Evolutionary conservation across 345 rosid species (phyloP).

Genomic region (Hibiscus mutabilis): DNA sequence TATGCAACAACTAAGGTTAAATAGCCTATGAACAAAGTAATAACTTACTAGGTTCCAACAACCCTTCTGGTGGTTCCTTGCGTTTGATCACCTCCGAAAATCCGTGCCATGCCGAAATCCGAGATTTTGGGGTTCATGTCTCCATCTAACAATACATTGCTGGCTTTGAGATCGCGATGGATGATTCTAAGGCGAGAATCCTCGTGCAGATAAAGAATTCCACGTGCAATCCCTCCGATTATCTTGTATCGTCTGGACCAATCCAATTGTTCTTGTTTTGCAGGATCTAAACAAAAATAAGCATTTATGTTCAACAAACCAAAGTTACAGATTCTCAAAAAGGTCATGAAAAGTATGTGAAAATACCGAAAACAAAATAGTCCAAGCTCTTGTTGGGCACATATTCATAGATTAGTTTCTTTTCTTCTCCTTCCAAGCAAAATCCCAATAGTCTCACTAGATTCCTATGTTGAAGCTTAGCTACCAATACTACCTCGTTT

Average conservation of each 20-base stretch:
- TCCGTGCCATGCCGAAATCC: neutral
- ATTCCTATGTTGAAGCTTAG: slow-evolving; percentile 26
- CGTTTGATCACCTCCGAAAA: neutral
- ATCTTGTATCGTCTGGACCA: neutral
- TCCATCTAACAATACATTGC: neutral
- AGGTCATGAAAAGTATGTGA: neutral
- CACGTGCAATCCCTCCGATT: neutral
- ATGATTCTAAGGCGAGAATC: neutral
- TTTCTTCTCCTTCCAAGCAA: slow-evolving; percentile 21
- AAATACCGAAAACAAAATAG: neutral
- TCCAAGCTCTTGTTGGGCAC: slow-evolving; percentile 2
- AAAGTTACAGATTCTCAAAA: neutral
- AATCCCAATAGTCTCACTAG: slow-evolving; percentile 34
- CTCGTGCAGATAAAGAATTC: neutral
- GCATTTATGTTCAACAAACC: neutral
- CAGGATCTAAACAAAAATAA: slow-evolving; percentile 22
- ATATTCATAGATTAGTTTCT: neutral
- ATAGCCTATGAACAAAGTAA: neutral
- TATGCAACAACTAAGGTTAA: neutral
- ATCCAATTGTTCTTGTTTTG: slow-evolving; percentile 7
- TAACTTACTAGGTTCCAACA: slow-evolving; percentile 5
- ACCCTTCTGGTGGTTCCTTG: neutral
- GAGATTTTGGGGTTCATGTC: neutral
- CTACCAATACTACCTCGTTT: slow-evolving; percentile 9
- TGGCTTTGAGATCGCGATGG: neutral